phyloP scores from a whole-genome alignment of 768 basidiomycete genomes.

The Suillus occidentalis region DNA sequence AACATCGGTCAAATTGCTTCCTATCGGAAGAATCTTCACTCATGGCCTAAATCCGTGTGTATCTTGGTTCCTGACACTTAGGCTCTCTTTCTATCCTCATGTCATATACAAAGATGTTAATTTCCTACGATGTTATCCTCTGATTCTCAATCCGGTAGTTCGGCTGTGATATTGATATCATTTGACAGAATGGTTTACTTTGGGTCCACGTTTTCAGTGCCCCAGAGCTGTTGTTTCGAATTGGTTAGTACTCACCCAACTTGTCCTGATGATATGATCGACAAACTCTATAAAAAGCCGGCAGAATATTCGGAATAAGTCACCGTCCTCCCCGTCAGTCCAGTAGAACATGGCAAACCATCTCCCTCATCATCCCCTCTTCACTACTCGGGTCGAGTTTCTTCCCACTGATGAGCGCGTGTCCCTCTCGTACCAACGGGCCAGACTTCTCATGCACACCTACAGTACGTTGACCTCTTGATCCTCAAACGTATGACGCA shows the following conservation, averaged over 20 bases:
- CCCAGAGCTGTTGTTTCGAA: constrained; percentile 11
- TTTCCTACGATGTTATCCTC: constrained; percentile 15
- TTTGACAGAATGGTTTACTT: constrained; percentile 13
- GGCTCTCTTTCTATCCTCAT: constrained; percentile 14
- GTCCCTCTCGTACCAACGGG: constrained; percentile 50
- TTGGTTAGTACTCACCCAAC: constrained; percentile 15
- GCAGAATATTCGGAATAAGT: constrained; percentile 17
- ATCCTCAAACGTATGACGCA: not conserved
- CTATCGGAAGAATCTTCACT: constrained; percentile 13
- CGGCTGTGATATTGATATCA: constrained; percentile 18
- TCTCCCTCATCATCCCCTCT: constrained; percentile 42
- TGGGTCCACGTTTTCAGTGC: constrained; percentile 11
- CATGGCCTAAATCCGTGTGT: constrained; percentile 14
- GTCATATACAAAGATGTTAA: constrained; percentile 11
- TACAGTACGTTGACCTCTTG: constrained; percentile 37
- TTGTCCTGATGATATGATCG: constrained; percentile 14
- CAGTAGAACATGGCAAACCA: constrained; percentile 10
- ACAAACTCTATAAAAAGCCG: constrained; percentile 21
- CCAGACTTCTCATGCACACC: constrained; percentile 48
- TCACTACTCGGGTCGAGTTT: constrained; percentile 43
- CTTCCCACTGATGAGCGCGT: constrained; percentile 47
- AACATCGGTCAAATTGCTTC: constrained; percentile 16
- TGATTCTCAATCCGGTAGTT: constrained; percentile 17
- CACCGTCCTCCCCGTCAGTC: constrained; percentile 10
- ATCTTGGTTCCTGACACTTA: constrained; percentile 15